A percentile compares a stretch with the other conserved stretches of the same genome.
Evolutionary conservation across 225 moss, liverwort and hornwort genomes (phyloP).

Genomic region (Physcomitrium patens): DNA sequence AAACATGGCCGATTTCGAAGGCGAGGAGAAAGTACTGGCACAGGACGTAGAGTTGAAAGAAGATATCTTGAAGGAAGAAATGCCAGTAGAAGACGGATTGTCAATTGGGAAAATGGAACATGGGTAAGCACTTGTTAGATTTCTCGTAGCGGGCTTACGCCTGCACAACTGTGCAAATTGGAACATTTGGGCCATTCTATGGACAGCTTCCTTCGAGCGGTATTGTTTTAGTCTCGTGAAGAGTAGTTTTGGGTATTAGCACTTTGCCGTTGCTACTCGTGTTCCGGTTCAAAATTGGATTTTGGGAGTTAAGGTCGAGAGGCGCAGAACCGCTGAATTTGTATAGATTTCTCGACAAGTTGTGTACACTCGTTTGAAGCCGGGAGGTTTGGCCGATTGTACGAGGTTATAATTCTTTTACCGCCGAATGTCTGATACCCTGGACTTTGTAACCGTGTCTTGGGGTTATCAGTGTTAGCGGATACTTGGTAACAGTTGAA

Average conservation of each 20-base stretch:
- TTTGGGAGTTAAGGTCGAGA: neutral
- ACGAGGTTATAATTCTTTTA: neutral
- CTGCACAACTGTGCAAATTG: neutral
- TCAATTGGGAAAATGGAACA: conserved; percentile 37
- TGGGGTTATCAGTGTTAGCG: conserved; percentile 18
- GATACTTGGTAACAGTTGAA: conserved; percentile 17
- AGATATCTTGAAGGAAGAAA: neutral
- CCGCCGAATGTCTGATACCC: neutral
- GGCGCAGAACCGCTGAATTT: conserved; percentile 10
- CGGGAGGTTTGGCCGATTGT: neutral
- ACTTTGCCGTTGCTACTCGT: conserved; percentile 30
- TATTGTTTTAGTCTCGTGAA: conserved; percentile 14
- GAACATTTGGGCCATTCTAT: conserved; percentile 5
- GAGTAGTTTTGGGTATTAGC: conserved; percentile 24
- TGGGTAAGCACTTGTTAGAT: conserved; percentile 24
- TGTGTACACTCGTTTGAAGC: conserved; percentile 1
- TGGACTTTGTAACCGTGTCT: neutral
- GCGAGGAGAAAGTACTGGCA: neutral
- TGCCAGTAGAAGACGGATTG: conserved; percentile 17
- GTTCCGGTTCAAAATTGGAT: conserved; percentile 27
- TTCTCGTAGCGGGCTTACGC: conserved; percentile 1
- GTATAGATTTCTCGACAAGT: conserved; percentile 16
- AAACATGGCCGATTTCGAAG: conserved; percentile 4
- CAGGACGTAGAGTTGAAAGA: conserved; percentile 16
- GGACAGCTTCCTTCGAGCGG: conserved; percentile 23